These are phyloP conservation scores for Lophiotrema nucula DNA, from an alignment of 495 filamentous ascomycete genomes.

Conservation along the genomic window DNA sequence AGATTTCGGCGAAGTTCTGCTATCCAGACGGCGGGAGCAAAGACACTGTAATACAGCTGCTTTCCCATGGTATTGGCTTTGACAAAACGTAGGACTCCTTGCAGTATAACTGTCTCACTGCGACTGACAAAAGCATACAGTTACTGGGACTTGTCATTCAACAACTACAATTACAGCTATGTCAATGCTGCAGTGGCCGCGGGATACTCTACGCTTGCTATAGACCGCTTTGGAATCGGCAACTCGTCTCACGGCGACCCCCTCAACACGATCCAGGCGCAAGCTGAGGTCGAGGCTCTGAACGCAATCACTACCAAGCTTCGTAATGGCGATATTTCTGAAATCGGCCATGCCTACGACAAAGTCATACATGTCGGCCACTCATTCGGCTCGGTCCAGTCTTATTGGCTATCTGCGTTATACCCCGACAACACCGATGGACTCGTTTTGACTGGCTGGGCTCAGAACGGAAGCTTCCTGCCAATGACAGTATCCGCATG, in stretches of 20 bases:
- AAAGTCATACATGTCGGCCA: slow-evolving; percentile 61
- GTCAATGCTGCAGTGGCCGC: slow-evolving; percentile 51
- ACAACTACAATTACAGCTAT: slow-evolving; percentile 43
- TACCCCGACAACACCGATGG: slow-evolving; percentile 56
- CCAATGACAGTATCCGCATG: slow-evolving; percentile 41
- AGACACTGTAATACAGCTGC: slow-evolving; percentile 49
- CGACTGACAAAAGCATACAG: slow-evolving; percentile 26
- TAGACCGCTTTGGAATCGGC: slow-evolving; percentile 60
- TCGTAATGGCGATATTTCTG: slow-evolving; percentile 45
- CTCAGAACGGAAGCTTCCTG: slow-evolving; percentile 42
- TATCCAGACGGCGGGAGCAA: slow-evolving; percentile 42
- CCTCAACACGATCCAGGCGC: slow-evolving; percentile 52
- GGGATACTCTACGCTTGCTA: slow-evolving; percentile 55
- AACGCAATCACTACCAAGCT: slow-evolving; percentile 49
- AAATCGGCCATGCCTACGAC: slow-evolving; percentile 38
- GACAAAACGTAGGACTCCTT: slow-evolving; percentile 46
- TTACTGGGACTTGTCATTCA: slow-evolving; percentile 60
- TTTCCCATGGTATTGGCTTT: slow-evolving; percentile 64
- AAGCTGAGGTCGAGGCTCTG: slow-evolving; percentile 53
- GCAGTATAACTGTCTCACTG: not conserved
- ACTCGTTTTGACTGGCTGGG: slow-evolving; percentile 59
- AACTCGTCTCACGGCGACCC: slow-evolving; percentile 56
- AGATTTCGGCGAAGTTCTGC: slow-evolving; percentile 52
- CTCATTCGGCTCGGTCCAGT: slow-evolving; percentile 51
- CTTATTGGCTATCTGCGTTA: slow-evolving; percentile 46